Evolutionary conservation across 352 stramenopile genomes (phyloP), one percentile per base, ranked within the genome.

Genomic region (Phytophthora palmivora): DNA sequence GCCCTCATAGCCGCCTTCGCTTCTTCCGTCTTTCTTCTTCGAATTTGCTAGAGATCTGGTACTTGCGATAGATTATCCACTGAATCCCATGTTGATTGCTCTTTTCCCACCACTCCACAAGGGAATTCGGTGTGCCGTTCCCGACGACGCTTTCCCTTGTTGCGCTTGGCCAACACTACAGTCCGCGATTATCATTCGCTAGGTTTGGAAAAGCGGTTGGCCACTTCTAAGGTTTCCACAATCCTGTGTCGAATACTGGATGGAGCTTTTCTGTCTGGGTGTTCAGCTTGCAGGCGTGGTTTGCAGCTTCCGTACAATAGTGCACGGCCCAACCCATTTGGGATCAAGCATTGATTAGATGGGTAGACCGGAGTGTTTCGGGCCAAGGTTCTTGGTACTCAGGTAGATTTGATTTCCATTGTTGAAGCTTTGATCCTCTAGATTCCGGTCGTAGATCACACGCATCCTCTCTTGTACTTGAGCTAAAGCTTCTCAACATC

Each of bases 221-320:
- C 3, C 53, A 42, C 21, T 54, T 46, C 32, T 62, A 48, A 4
- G 53, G 53, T 11, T 62, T 62, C 15, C 45, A 18, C 11, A 32
- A 61, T 1, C 39, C 18, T 1, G 41, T 61, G 21, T 61, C 53
- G 32, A 61, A 53, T 3, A 53, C 53, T 12, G 53, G 33, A 42
- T 62, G 44, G 6, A 56, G 34, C 45, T 53, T 60, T 0, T 41
- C 52, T 10, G 47, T 15, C 16, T 55, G n/a, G 58, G n/a, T 66
- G 42, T 67, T 67, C 1, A 67, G 36, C 28, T 67, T 24, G 24
- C 61, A 67, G 5, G 48, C 48, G 14, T 67, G 58, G 15, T 59
- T 46, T 67, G 48, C 8, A 60, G 32, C 42, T 47, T 67, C 2
- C 32, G 48, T 0, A 67, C n/a, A 14, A 60, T 33, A 5, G 48